These are phyloP conservation scores for Neotropicomus parvogracilis DNA, from an alignment of 1,284 basidiomycete species.

Conservation along the genomic window DNA sequence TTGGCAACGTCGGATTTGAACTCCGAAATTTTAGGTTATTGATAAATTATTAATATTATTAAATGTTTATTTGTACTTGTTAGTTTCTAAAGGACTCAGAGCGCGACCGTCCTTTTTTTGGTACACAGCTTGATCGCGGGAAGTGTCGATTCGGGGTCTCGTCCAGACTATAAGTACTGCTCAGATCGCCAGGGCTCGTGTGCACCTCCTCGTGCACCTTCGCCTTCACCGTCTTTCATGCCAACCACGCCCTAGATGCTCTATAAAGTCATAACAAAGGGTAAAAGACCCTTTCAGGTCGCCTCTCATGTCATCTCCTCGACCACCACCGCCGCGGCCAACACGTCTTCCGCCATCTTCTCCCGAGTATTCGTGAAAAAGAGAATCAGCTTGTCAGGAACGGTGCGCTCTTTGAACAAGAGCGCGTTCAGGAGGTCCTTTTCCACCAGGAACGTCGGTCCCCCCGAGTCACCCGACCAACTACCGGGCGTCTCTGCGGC, in stretches of 20 bases:
- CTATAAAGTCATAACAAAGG: conserved; percentile 35
- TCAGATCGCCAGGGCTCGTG: conserved; percentile 1
- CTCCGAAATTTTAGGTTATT: conserved; percentile 8
- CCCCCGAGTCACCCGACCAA: conserved; percentile 28
- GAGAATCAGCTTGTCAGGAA: conserved; percentile 40
- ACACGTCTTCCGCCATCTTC: conserved; percentile 50
- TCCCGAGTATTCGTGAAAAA: conserved; percentile 45
- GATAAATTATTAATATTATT: not conserved
- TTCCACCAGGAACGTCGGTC: conserved; percentile 37
- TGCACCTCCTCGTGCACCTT: conserved; percentile 3
- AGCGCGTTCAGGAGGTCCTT: conserved; percentile 38
- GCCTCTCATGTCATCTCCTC: conserved; percentile 46
- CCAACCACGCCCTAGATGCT: conserved; percentile 25
- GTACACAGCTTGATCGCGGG: conserved; percentile 3
- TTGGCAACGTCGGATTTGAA: not conserved
- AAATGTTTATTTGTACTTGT: conserved; percentile 26
- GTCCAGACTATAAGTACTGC: conserved; percentile 8
- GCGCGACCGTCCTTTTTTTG: conserved; percentile 9
- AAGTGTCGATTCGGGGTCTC: conserved; percentile 10
- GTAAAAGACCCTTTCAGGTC: conserved; percentile 48
- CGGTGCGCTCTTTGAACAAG: conserved; percentile 29
- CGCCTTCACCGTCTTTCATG: conserved; percentile 19
- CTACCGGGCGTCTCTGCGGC: conserved; percentile 32
- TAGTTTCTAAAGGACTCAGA: conserved; percentile 19
- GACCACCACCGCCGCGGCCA: conserved; percentile 47